phyloP scores from a whole-genome alignment of 139 green algal species.

The Tetraselmis striata region DNA sequence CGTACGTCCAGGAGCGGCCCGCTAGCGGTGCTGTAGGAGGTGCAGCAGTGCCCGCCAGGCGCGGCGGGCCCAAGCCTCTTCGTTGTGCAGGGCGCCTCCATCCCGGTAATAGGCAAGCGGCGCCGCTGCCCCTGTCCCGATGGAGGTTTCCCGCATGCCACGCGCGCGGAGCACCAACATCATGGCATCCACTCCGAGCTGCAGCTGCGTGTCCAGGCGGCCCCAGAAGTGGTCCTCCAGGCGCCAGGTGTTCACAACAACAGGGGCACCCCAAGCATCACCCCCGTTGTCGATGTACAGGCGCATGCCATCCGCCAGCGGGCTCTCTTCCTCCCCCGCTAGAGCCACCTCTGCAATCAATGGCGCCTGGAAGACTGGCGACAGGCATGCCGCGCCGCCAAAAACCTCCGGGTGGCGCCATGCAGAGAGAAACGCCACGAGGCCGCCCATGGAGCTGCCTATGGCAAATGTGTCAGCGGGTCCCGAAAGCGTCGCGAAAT shows the following conservation, averaged over 20 bases:
- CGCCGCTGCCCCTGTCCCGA: too few relatives aligned
- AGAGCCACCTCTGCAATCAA: background rate
- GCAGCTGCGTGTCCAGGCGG: background rate
- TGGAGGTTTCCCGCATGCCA: too few relatives aligned
- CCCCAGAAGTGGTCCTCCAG: background rate
- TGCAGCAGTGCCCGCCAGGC: background rate
- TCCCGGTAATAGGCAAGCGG: background rate
- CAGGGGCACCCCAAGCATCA: background rate
- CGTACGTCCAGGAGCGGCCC: too few relatives aligned
- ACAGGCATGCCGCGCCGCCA: background rate
- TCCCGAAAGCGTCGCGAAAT: background rate
- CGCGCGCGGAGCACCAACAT: background rate
- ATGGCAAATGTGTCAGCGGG: background rate
- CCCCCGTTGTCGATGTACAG: background rate
- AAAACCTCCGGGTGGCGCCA: background rate
- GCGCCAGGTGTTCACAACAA: background rate
- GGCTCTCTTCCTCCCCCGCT: background rate
- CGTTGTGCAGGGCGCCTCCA: background rate
- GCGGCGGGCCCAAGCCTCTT: background rate
- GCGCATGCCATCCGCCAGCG: background rate
- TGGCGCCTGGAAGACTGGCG: background rate
- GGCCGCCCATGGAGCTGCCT: background rate
- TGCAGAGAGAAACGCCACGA: background rate
- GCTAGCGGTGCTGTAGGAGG: too few relatives aligned
- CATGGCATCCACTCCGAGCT: background rate